These are phyloP conservation scores for Mycena polygramma DNA, from an alignment of 768 basidiomycete genomes.

Conservation along the genomic window DNA sequence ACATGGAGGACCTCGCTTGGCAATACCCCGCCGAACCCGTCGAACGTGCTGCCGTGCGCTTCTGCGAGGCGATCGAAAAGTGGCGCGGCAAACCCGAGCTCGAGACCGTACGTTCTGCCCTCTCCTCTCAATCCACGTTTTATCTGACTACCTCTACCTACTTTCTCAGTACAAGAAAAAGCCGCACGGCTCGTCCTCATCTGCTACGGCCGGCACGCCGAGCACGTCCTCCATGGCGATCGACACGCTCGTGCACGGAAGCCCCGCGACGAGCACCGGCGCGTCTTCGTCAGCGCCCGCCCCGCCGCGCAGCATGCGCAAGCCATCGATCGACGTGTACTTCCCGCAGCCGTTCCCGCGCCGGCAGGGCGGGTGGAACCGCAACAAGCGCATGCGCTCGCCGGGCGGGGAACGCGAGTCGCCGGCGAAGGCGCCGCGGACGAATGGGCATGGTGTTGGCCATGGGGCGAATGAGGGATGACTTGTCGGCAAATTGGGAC, in stretches of 20 bases:
- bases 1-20: slow-evolving; percentile 85
- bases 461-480: neutral
- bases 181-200: slow-evolving; percentile 42
- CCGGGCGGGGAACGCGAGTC: slow-evolving; percentile 5
- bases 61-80: slow-evolving; percentile 83
- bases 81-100: slow-evolving; percentile 91
- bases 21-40: slow-evolving; percentile 86
- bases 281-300: neutral
- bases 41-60: slow-evolving; percentile 81
- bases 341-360: slow-evolving; percentile 49
- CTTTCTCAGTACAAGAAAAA: slow-evolving; percentile 69
- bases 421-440: slow-evolving; percentile 21
- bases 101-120: slow-evolving; percentile 67
- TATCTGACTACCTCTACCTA: slow-evolving; percentile 11
- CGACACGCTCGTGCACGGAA: slow-evolving; percentile 76
- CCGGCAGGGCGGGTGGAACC: slow-evolving; percentile 21
- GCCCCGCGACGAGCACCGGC: slow-evolving; percentile 58
- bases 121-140: slow-evolving; percentile 1
- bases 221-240: slow-evolving; percentile 63
- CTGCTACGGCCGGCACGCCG: slow-evolving; percentile 42
- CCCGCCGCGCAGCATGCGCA: slow-evolving; percentile 39
- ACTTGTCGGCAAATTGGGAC: too few relatives aligned
- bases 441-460: neutral
- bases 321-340: slow-evolving; percentile 63
- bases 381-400: slow-evolving; percentile 31